Base-by-base conservation (phyloP, 2,329 filamentous ascomycete genomes). In the Plenodomus tracheiphilus region DNA sequence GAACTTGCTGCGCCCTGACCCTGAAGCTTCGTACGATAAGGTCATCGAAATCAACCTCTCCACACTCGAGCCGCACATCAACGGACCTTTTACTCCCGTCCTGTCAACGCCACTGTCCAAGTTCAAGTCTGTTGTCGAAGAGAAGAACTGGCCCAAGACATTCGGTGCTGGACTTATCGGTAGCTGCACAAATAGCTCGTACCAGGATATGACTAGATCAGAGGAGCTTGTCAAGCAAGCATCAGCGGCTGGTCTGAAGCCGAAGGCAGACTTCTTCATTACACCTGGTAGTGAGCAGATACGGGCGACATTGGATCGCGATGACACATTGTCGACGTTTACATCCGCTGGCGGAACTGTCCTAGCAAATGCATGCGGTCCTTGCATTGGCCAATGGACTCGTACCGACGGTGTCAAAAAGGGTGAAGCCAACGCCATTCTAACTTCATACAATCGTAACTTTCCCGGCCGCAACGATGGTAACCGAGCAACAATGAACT, bases 171-270 rank as follows among this genome's bases (percentile, higher is more conserved):
- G 92, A 43, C 82, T 99, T 46, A 99, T 99, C 69, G 94, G 94
- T 52, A 96, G 91, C 77, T 99, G 94, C 80, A 99, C 94, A 42
- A 99, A 99, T 81, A 96, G 90, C 73, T 97, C 94, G 2, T 99
- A 97, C 73, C 88, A 97, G 75, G 94, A 99, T 71, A 99, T 99
- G 94, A 95, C 92, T 30, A 87, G 93, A 53, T 90, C 92, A 13
- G 93, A 97, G 75, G 85, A 91, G 68, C 84, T 99, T 47, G 90
- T 97, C 49, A 92, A 93, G 74, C 92, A 97, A 73, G 94, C 94
- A 9, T 82, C 86, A 43, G 85, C 86, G 50, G 94, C 91, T n/a
- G 94, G 94, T 15, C 79, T 99, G 51, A 89, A 91, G 77, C 91
- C 94, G 34, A 90, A 87, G 65, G 85, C 90, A 2, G 88, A 92